Conservation (phyloP, 2,329 filamentous ascomycete species). For the Colletotrichum sp. region DNA sequence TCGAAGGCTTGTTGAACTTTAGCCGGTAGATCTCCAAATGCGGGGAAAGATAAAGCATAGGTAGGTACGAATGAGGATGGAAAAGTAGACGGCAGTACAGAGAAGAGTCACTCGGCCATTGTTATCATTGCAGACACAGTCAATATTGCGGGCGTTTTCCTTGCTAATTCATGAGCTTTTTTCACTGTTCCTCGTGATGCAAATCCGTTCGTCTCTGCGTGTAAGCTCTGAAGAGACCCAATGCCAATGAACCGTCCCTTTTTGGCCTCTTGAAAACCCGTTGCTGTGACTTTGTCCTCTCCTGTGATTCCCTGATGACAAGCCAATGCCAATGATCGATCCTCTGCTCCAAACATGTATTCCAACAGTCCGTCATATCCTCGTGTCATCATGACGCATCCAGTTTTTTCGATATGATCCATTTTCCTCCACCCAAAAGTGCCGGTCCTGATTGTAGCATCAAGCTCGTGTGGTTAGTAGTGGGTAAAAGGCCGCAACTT, state of each 20-base stretch:
- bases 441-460: background rate
- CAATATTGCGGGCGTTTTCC: background rate
- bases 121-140: background rate
- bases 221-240: background rate
- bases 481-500: background rate
- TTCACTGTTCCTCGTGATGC: background rate
- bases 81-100: background rate
- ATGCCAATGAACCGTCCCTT: background rate
- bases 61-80: background rate
- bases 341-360: background rate
- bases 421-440: background rate
- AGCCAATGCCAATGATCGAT: background rate
- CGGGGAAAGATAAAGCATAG: background rate
- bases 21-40: slow-evolving; percentile 40
- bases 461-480: background rate
- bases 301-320: background rate
- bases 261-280: background rate
- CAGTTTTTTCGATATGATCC: background rate
- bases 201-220: background rate
- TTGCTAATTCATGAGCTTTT: background rate
- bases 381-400: background rate
- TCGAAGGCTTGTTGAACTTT: slow-evolving; percentile 74
- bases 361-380: background rate
- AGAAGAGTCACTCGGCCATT: background rate
- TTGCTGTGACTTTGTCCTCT: background rate